Evolutionary conservation across 352 stramenopile species (phyloP), one percentile per base, ranked within the genome.

Genomic region (Phytophthora pistaciae): DNA sequence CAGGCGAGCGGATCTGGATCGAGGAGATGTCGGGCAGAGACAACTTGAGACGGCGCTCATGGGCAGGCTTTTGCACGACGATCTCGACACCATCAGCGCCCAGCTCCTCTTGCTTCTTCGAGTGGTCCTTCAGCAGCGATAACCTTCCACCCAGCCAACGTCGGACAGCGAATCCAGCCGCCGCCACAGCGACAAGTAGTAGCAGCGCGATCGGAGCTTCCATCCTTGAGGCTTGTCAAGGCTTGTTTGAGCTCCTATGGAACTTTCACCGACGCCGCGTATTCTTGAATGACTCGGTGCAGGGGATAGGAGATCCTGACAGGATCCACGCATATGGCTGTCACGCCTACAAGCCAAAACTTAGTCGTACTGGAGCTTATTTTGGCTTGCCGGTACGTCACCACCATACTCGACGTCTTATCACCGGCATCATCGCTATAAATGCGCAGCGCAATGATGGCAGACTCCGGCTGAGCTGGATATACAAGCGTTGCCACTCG

Each of bases 51-150:
- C 70, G 73, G 18, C 68, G 60, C 3, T 74, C 74, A 42, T 56
- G 31, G 23, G 10, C 36, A 40, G 64, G 38, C 36, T 80, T 75
- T 9, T 87, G 67, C 3, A 91, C 73, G 56, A 90, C 67, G 49
- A 91, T 84, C 52, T 91, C 70, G 13, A 91, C 65, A 7, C 40
- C 64, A 20, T 65, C 62, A 16, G 66, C 52, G 16, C 64, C 23
- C 5, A 57, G 9, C 27, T 83, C 75, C 5, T 80, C 72, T 49
- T 74, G 56, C 20, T 78, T 89, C 64, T 82, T 85, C 1, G 59
- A 64, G 1, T 77, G 54, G 46, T 75, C 70, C 25, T 78, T 78
- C 1, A 71, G 31, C 9, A 58, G 52, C 7, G 56, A 66, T 2
- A 73, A 38, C 5, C 62, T 73, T 6, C 57, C 38, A 14, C 46